These are phyloP conservation scores for Neoascochyta sp. DNA, from an alignment of 2,329 filamentous ascomycete genomes.

Conservation along the genomic window DNA sequence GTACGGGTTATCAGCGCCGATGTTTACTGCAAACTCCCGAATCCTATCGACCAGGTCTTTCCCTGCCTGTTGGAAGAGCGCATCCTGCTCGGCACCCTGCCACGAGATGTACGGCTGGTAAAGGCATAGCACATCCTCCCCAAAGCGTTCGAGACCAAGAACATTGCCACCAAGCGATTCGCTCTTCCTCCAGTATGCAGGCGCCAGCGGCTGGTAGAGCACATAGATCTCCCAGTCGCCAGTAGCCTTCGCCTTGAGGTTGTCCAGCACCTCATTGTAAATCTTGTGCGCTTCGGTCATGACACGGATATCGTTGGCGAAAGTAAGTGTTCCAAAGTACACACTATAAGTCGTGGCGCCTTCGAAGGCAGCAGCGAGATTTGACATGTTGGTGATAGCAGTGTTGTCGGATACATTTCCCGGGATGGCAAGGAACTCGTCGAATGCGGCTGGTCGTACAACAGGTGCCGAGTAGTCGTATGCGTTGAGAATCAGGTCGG, in stretches of 20 bases:
- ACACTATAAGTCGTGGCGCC: constrained; percentile 14
- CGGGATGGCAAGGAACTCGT: constrained; percentile 22
- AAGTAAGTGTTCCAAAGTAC: constrained; percentile 25
- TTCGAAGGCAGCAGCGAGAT: constrained; percentile 17
- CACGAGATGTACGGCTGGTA: constrained; percentile 21
- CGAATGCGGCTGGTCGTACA: constrained; percentile 13
- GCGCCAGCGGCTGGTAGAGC: constrained; percentile 41
- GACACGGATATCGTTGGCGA: constrained; percentile 35
- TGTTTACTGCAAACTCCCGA: constrained; percentile 14
- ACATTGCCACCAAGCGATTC: constrained; percentile 41
- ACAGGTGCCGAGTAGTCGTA: constrained; percentile 22
- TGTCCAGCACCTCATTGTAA: constrained; percentile 39
- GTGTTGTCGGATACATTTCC: constrained; percentile 23
- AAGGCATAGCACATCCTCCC: constrained; percentile 14
- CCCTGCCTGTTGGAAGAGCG: constrained; percentile 16
- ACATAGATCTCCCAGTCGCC: constrained; percentile 34
- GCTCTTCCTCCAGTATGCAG: constrained; percentile 35
- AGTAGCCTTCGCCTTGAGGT: constrained; percentile 24
- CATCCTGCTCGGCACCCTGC: constrained; percentile 19
- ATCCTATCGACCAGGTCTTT: constrained; percentile 14
- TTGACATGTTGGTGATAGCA: constrained; percentile 22
- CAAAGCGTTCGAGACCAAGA: constrained; percentile 35
- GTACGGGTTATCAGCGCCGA: constrained; percentile 21
- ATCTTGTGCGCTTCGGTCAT: constrained; percentile 40
- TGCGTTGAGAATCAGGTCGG: constrained; percentile 16